phyloP scores from a whole-genome alignment of 2,329 filamentous ascomycete species.

The Bretziella fagacearum region DNA sequence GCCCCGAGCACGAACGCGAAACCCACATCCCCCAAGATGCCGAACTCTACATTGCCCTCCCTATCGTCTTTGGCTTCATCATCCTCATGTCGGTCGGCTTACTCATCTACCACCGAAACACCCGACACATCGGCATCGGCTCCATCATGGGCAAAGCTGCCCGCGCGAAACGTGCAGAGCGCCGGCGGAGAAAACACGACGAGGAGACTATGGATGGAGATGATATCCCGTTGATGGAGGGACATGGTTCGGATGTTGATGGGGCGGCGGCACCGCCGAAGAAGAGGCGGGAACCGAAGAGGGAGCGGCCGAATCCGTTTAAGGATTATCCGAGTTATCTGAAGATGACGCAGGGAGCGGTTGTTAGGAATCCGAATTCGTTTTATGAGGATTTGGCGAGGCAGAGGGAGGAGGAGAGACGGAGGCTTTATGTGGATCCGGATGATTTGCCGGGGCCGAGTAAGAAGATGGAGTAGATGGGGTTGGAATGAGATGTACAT shows the following conservation, averaged over 20 bases:
- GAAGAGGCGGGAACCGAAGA: conserved; percentile 11
- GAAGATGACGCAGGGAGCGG: conserved; percentile 18
- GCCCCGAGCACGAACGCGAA: conserved; percentile 20
- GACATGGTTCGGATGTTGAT: conserved; percentile 17
- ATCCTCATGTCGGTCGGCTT: conserved; percentile 34
- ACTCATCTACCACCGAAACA: conserved; percentile 37
- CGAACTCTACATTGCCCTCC: conserved; percentile 36
- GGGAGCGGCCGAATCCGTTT: conserved; percentile 11
- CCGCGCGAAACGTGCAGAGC: conserved; percentile 21
- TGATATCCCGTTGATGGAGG: conserved; percentile 19
- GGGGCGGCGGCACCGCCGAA: conserved; percentile 2
- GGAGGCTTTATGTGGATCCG: background rate
- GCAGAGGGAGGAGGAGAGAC: conserved; percentile 4
- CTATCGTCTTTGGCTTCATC: conserved; percentile 31
- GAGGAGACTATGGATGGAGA: conserved; percentile 4
- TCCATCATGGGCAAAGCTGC: conserved; percentile 30
- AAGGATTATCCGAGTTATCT: conserved; percentile 13
- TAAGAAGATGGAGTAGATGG: background rate
- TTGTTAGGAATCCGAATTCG: conserved; percentile 5
- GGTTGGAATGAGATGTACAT: background rate
- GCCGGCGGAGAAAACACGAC: background rate
- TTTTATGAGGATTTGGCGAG: conserved; percentile 8
- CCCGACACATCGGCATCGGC: conserved; percentile 33
- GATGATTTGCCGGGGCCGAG: background rate
- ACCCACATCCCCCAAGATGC: conserved; percentile 22